These are phyloP conservation scores for Mucuna pruriens DNA, from an alignment of 306 rosid genomes.

Conservation along the genomic window DNA sequence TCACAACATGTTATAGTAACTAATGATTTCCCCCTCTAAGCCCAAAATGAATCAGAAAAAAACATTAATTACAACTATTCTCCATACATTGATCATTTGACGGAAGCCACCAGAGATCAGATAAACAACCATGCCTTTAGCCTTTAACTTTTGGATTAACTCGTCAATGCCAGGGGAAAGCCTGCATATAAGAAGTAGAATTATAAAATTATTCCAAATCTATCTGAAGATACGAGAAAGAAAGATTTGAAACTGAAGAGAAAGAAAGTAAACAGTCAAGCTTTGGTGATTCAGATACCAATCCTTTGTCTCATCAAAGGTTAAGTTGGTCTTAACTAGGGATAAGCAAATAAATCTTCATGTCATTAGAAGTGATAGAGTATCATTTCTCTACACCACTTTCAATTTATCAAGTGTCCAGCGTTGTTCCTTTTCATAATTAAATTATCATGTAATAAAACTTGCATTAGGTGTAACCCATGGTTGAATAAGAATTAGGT, in stretches of 20 bases:
- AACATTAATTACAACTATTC: conserved; percentile 5
- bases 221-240: conserved; percentile 25
- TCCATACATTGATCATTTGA: conserved; percentile 91
- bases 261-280: conserved; percentile 13
- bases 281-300: conserved; percentile 6
- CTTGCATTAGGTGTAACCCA: not conserved
- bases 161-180: conserved; percentile 89
- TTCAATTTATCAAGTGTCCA: conserved; percentile 6
- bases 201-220: conserved; percentile 14
- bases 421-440: not conserved
- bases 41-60: conserved; percentile 30
- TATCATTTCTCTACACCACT: not conserved
- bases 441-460: not conserved
- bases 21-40: not conserved
- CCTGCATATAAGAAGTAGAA: conserved; percentile 53
- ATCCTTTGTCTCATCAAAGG: conserved; percentile 11
- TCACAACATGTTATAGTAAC: not conserved
- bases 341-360: not conserved
- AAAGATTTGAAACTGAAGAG: not conserved
- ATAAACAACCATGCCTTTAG: conserved; percentile 58
- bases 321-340: not conserved
- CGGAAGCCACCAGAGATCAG: conserved; percentile 97
- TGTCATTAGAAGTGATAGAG: not conserved
- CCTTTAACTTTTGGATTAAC: conserved; percentile 75
- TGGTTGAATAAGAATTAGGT: not conserved